Base-by-base conservation (phyloP, 1,139 yeast genomes). In the Nakaseomyces bracarensis region DNA sequence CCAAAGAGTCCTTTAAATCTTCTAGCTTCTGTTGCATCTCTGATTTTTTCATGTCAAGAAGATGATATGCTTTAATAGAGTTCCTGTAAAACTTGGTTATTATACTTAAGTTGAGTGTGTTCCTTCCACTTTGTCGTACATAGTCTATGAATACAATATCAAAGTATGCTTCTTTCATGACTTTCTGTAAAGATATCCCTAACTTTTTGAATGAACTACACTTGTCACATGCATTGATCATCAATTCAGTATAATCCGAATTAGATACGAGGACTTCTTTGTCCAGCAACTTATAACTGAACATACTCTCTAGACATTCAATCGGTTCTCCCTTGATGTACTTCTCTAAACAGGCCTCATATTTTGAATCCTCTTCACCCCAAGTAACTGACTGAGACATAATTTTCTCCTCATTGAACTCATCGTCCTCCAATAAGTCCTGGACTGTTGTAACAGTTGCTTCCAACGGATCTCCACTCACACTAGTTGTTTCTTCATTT, bases 271-370 rank as follows among this genome's bases (percentile, higher is more conserved):
- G 16, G 18, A 13, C n/a, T 11, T 41, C 44, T 13, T 37, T 33
- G 19, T 33, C 21, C 20, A 55, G 44, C n/a, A 52, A 36, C 1
- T 45, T 51, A 31, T 39, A 42, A 3, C 43, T 36, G 16, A 43
- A 39, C 54, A 58, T 48, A 25, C 40, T 43, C 36, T 53, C 52
- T 15, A 58, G 35, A 29, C 57, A 49, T 8, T 40, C 42, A 27
- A 46, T 46, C 13, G 42, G 15, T 13, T 54, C 45, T 10, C 60
- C 58, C 36, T 48, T 44, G 2, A 56, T 43, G 39, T 45, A 55
- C 19, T 46, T 42, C n/a, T 46, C 45, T 6, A 52, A 13, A 40
- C 61, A 55, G 13, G 46, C 45, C 15, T 46, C 43, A 28, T 49
- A 54, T 6, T 45, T 34, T 21, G 46, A 33, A 11, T 31, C 27